Percentiles rank a stretch among this genome's conserved stretches.
Conservation (phyloP, 2,329 filamentous ascomycete genomes). For the Paecilomyces variotii region DNA sequence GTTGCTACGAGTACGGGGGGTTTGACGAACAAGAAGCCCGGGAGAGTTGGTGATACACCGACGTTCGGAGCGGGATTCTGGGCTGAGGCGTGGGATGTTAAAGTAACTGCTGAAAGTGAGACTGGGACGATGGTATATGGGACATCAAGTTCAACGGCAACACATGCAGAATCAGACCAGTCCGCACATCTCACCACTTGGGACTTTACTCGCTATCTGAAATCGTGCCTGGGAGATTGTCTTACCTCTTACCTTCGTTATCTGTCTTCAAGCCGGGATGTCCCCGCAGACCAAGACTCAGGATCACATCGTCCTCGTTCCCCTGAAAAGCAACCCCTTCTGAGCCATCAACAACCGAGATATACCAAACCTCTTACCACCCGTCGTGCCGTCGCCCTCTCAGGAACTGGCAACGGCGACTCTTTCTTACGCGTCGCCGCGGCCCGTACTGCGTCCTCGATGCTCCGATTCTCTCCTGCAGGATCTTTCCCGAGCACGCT, state of each 20-base stretch:
- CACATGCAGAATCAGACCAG: neutral
- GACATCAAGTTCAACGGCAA: neutral
- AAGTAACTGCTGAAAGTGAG: constrained; percentile 8
- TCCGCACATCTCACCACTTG: neutral
- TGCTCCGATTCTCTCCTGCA: constrained; percentile 54
- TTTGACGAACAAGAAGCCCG: constrained; percentile 80
- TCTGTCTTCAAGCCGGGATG: neutral
- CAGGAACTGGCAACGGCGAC: constrained; percentile 82
- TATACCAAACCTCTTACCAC: constrained; percentile 6
- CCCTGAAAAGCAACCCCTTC: neutral
- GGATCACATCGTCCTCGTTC: constrained; percentile 2
- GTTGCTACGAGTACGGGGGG: constrained; percentile 63
- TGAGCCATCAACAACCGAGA: neutral
- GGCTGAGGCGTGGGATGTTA: constrained; percentile 72
- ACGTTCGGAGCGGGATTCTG: constrained; percentile 79
- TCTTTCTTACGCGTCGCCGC: constrained; percentile 70
- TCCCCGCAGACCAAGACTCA: neutral
- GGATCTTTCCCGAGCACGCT: constrained; percentile 37
- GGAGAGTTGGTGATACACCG: constrained; percentile 78
- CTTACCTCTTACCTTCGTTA: constrained; percentile 2
- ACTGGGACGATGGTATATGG: neutral
- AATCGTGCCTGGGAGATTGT: constrained; percentile 10
- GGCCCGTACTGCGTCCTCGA: constrained; percentile 62
- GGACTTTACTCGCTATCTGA: constrained; percentile 2
- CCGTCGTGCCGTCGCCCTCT: constrained; percentile 50